phyloP scores from a whole-genome alignment of 1,284 basidiomycete genomes.

The Tylopilus sp. region DNA sequence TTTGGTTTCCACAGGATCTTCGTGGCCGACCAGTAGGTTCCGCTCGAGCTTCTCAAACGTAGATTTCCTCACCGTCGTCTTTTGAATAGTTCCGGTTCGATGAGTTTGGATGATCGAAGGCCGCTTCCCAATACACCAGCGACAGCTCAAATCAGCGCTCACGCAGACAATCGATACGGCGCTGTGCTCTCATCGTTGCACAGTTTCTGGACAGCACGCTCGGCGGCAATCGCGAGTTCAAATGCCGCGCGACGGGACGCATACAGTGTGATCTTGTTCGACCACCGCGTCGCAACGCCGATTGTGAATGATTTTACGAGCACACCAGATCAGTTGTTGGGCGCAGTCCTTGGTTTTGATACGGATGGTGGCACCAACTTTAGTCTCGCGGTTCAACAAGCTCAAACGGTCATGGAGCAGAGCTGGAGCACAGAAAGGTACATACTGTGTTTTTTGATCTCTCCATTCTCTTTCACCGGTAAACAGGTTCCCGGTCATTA shows the following conservation, averaged over 20 bases:
- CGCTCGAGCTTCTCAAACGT: not conserved
- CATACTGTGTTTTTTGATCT: not conserved
- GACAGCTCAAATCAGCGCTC: slow-evolving; percentile 36
- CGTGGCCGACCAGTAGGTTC: slow-evolving; percentile 25
- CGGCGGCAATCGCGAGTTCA: slow-evolving; percentile 34
- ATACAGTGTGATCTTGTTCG: slow-evolving; percentile 51
- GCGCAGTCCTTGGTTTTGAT: slow-evolving; percentile 34
- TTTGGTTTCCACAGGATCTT: slow-evolving; percentile 26
- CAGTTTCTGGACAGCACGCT: slow-evolving; percentile 52
- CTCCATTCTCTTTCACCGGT: not conserved
- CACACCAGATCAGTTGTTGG: slow-evolving; percentile 44
- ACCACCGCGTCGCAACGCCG: slow-evolving; percentile 27
- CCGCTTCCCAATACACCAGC: slow-evolving; percentile 47
- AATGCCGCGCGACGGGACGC: slow-evolving; percentile 45
- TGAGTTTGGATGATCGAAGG: slow-evolving; percentile 39
- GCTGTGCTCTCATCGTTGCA: slow-evolving; percentile 54
- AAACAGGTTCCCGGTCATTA: slow-evolving; percentile 51
- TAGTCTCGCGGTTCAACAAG: slow-evolving; percentile 37
- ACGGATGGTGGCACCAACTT: slow-evolving; percentile 48
- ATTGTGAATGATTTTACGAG: slow-evolving; percentile 49
- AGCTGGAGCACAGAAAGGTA: slow-evolving; percentile 57
- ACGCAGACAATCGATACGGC: slow-evolving; percentile 49
- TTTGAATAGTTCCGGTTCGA: slow-evolving; percentile 48
- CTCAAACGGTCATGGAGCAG: slow-evolving; percentile 35
- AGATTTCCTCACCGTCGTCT: not conserved